phyloP scores from a whole-genome alignment of 1,284 basidiomycete species.

The Tylopilus sp. region DNA sequence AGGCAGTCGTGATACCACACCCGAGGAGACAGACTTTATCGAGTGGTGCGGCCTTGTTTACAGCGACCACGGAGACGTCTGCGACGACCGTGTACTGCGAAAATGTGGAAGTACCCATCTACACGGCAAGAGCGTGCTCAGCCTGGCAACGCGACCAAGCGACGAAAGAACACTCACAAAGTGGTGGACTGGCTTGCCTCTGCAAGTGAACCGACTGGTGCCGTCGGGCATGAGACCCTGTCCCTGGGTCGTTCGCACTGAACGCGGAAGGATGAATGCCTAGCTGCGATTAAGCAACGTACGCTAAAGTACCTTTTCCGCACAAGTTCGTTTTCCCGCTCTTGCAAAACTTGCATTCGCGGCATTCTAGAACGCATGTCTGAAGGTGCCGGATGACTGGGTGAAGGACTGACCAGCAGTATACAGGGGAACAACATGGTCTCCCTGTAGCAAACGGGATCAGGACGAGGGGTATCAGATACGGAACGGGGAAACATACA shows the following conservation, averaged over 20 bases:
- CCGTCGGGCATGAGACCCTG: constrained; percentile 95
- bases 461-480: neutral
- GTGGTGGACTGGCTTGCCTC: constrained; percentile 85
- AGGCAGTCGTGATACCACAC: constrained; percentile 97
- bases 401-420: constrained; percentile 64
- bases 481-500: constrained; percentile 35
- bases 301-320: constrained; percentile 60
- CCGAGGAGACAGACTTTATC: constrained; percentile 94
- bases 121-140: neutral
- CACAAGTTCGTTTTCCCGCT: constrained; percentile 98
- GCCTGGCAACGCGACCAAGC: neutral
- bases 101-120: constrained; percentile 99
- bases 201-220: constrained; percentile 87
- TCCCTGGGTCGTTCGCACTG: constrained; percentile 93
- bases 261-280: constrained; percentile 6
- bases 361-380: constrained; percentile 64
- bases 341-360: constrained; percentile 97
- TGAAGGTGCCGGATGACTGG: neutral
- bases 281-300: neutral
- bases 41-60: constrained; percentile 83
- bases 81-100: constrained; percentile 99
- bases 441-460: constrained; percentile 48
- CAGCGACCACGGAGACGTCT: constrained; percentile 93
- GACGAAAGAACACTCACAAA: constrained; percentile 59
- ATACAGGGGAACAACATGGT: constrained; percentile 93